Base-by-base conservation (phyloP, 306 rosid species). In the Arachis stenosperma region DNA sequence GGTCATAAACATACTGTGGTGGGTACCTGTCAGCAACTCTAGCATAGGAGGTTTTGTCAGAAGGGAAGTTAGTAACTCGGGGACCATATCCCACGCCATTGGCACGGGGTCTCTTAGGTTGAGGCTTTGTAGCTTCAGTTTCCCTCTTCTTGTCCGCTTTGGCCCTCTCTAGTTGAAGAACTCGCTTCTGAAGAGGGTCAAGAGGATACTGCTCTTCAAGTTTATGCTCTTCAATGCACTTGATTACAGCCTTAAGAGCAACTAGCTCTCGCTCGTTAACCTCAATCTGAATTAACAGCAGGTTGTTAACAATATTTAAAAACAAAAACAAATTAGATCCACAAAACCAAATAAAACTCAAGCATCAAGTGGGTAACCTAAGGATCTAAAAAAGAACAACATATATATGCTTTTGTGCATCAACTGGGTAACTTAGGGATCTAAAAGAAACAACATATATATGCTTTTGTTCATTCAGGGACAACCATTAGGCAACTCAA, bases 81-180 rank as follows among this genome's bases (percentile, higher is more conserved):
- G 97, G 92, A 77, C 54, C 92, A 47, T 82, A 90, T 51, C 94
- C 93, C 0, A 73, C 88, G 3, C 89, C 84, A 17, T 88, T 91
- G 6, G 96, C 98, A 0, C 98, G 95, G 63, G 98, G 98, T 80
- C 98, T 87, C 86, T 94, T 94, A 5, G 98, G 92, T 79, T 91
- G 98, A 81, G 98, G 98, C 75, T 89, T 94, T 51, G 96, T 75
- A 0, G 89, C 86, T 85, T 94, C 98, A 0, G 96, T 87, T 76
- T 81, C 97, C 78, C 96, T 84, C 81, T 91, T 94, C 89, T 88
- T 91, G 76, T 91, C 97, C n/a, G 98, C 97, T 77, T 91, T 94
- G 62, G 92, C 96, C 79, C 88, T 94, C 84, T 94, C 98, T 47
- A 94, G 83, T 74, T 81, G 95, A 64, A 80, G 1, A 17, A 94